phyloP scores from a whole-genome alignment of 2,329 filamentous ascomycete species.

The Leptographium radiaticola region DNA sequence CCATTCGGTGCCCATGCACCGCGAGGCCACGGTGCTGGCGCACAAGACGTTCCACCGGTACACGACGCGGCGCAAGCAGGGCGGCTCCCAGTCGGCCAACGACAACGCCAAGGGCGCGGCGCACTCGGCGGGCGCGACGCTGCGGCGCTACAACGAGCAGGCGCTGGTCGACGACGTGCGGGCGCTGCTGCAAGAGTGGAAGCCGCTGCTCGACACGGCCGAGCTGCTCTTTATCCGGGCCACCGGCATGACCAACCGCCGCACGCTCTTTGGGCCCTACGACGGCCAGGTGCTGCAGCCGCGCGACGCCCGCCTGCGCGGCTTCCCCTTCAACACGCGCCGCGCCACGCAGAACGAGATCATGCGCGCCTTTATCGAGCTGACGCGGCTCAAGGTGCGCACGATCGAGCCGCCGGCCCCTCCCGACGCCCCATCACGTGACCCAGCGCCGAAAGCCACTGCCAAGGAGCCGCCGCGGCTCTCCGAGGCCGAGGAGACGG shows the following conservation, averaged over 20 bases:
- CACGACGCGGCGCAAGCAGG: slow-evolving; percentile 90
- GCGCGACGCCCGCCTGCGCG: slow-evolving; percentile 68
- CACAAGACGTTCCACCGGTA: slow-evolving; percentile 98
- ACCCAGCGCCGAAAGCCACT: slow-evolving; percentile 24
- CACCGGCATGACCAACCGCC: slow-evolving; percentile 72
- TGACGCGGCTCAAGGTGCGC: slow-evolving; percentile 76
- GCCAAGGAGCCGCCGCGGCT: background rate
- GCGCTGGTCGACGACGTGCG: slow-evolving; percentile 83
- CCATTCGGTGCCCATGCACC: slow-evolving; percentile 57
- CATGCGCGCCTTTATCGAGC: slow-evolving; percentile 86
- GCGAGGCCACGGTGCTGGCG: slow-evolving; percentile 76
- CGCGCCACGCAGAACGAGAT: slow-evolving; percentile 88
- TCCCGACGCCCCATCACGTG: no score
- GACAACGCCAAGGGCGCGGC: slow-evolving; percentile 89
- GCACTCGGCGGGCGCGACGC: slow-evolving; percentile 79
- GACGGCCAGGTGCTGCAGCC: slow-evolving; percentile 71
- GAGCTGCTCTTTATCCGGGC: slow-evolving; percentile 83
- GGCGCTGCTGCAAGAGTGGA: slow-evolving; percentile 72
- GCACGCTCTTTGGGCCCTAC: slow-evolving; percentile 82
- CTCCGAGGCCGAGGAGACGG: slow-evolving; percentile 67
- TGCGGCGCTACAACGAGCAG: slow-evolving; percentile 89
- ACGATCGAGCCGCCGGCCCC: slow-evolving; percentile 16
- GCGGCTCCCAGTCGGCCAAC: slow-evolving; percentile 86
- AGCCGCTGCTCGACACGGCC: slow-evolving; percentile 66
- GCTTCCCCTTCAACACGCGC: slow-evolving; percentile 87